Evolutionary conservation across 106 monocot genomes (phyloP).

Genomic region (Vanilla planifolia): DNA sequence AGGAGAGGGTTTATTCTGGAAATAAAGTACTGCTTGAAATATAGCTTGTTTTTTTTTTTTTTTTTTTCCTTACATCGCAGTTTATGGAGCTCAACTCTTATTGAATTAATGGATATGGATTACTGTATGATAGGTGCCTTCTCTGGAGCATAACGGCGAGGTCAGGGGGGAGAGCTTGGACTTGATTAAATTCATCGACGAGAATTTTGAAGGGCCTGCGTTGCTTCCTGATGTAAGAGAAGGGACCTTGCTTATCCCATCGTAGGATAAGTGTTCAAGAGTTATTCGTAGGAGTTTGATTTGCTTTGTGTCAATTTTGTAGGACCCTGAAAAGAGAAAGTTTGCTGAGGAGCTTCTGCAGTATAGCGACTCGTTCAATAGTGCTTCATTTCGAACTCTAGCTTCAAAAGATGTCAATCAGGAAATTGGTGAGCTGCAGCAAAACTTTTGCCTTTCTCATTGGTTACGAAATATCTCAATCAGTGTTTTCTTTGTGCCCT

Average conservation of each 20-base stretch:
- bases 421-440: constrained; percentile 56
- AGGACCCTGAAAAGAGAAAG: constrained; percentile 69
- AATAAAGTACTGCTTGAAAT: constrained; percentile 82
- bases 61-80: too few relatives aligned
- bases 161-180: constrained; percentile 74
- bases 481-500: neutral
- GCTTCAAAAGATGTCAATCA: constrained; percentile 32
- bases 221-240: constrained; percentile 57
- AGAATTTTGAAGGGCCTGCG: constrained; percentile 58
- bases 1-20: constrained; percentile 81
- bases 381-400: constrained; percentile 18
- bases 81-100: neutral
- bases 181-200: constrained; percentile 57
- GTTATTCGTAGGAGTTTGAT: neutral
- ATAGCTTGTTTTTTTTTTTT: too few relatives aligned
- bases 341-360: constrained; percentile 73
- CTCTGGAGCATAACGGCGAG: constrained; percentile 69
- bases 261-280: neutral
- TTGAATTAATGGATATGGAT: neutral
- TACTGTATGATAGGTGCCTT: constrained; percentile 39
- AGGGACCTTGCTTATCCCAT: neutral
- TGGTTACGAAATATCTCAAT: too few relatives aligned
- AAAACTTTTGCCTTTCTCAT: neutral
- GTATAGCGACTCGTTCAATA: constrained; percentile 53
- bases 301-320: constrained; percentile 5